These are phyloP conservation scores for Sugiyamaella novakii DNA, from an alignment of 1,139 yeast genomes.

Conservation along the genomic window DNA sequence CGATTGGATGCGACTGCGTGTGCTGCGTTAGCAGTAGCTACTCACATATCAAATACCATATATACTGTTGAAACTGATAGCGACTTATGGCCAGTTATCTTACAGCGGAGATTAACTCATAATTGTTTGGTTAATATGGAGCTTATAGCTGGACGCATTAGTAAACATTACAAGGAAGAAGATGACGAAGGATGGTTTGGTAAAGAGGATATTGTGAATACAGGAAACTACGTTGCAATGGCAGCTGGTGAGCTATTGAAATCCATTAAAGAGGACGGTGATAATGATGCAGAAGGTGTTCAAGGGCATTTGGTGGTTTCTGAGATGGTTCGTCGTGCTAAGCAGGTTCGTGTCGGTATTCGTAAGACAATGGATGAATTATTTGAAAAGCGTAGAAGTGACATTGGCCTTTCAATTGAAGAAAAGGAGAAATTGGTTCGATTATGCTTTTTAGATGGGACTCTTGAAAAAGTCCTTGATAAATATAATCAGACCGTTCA, in stretches of 20 bases:
- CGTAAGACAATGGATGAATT: constrained; percentile 35
- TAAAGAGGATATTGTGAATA: constrained; percentile 33
- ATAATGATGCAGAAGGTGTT: constrained; percentile 17
- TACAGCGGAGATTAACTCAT: constrained; percentile 76
- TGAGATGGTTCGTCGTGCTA: constrained; percentile 36
- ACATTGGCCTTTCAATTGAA: constrained; percentile 29
- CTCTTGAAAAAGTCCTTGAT: constrained; percentile 37
- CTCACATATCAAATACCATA: constrained; percentile 63
- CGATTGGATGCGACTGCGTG: constrained; percentile 59
- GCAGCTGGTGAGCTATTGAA: constrained; percentile 37
- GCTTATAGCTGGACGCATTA: constrained; percentile 31
- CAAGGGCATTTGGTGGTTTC: constrained; percentile 28
- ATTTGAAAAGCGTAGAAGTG: constrained; percentile 30
- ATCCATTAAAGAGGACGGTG: constrained; percentile 29
- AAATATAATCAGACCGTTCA: constrained; percentile 28
- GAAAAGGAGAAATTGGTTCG: constrained; percentile 38
- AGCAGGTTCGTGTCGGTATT: constrained; percentile 35
- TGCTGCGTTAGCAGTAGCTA: constrained; percentile 70
- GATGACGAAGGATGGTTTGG: constrained; percentile 32
- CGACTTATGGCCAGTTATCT: constrained; percentile 64
- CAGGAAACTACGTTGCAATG: constrained; percentile 36
- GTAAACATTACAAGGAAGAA: constrained; percentile 43
- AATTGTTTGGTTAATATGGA: constrained; percentile 86
- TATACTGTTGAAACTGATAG: constrained; percentile 74
- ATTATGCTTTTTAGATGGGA: constrained; percentile 41